Base-by-base conservation (phyloP, 2,329 filamentous ascomycete species). In the Annulohypoxylon truncatum region DNA sequence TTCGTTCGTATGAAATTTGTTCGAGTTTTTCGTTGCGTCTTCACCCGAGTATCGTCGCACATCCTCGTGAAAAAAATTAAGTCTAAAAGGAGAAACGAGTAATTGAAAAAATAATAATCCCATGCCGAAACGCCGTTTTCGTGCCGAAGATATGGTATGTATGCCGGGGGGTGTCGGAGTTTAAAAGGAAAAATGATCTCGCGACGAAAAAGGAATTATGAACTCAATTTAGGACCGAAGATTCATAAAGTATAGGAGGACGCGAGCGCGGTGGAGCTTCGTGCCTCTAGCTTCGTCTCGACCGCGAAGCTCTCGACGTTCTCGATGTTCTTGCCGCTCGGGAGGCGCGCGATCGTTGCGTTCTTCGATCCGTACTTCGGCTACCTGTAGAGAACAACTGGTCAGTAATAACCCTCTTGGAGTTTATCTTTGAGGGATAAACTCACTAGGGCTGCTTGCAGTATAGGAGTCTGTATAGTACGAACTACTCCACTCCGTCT, bases 381-480 rank as follows among this genome's bases (percentile, higher is more conserved):
- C 82, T 85, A 75, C 81, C 83, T 83, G 72, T 72, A 47, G n/a
- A 58, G 68, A 62, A 61, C 51, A 68, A 67, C 62, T 46, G 65
- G 75, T 77, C 66, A 77, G 74, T 72, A 73, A 68, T 55, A 46
- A 24, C 66, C 67, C 61, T 24, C n/a, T 65, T 38, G 64, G 67
- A 73, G 64, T 72, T 73, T 69, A 72, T 71, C 64, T 59, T 51
- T 35, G 15, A 51, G 65, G 56, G 67, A 69, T 70, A 69, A 74
- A 85, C 85, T 84, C 79, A 87, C 85, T 86, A 68, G 82, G 82
- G 73, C 77, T 83, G 69, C 78, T 82, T 67, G 80, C 82, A 20
- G 82, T 83, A 76, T 86, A 88, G 54, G 82, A 85, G 73, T 84
- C 84, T 67, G 83, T 84, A 55, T 81, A 87, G 75, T 85, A 84